Evolutionary conservation across 2,329 filamentous ascomycete genomes (phyloP).

Genomic region (Coniochaeta pulveracea): DNA sequence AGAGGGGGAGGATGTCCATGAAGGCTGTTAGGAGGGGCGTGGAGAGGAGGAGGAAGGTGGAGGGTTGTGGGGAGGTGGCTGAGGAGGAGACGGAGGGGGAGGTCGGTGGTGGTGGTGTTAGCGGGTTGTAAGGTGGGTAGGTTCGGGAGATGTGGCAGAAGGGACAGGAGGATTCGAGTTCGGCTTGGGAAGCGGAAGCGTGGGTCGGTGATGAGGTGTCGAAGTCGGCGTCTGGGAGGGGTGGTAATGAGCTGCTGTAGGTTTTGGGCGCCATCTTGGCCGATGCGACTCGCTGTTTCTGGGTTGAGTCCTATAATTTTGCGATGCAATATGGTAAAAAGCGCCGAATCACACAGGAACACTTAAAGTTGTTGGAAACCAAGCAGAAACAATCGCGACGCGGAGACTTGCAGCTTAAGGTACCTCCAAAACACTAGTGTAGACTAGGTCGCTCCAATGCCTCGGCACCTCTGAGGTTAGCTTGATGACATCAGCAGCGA

Average conservation of each 20-base stretch:
- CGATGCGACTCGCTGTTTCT: neutral
- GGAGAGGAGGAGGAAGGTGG: conserved; percentile 60
- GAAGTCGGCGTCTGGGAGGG: no score
- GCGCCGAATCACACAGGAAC: no score
- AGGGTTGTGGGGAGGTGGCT: conserved; percentile 24
- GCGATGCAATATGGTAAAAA: no score
- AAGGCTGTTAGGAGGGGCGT: conserved; percentile 74
- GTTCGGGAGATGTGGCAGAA: conserved; percentile 48
- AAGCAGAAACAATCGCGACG: no score
- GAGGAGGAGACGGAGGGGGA: conserved; percentile 20
- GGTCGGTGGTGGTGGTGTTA: conserved; percentile 26
- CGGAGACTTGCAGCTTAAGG: no score
- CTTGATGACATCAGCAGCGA: no score
- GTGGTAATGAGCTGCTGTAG: conserved; percentile 4
- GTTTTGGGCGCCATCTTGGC: conserved; percentile 3
- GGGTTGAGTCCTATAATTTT: no score
- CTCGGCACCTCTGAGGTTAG: no score
- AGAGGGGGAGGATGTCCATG: conserved; percentile 85
- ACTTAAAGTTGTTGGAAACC: no score
- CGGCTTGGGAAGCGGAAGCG: conserved; percentile 7
- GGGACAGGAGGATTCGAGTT: conserved; percentile 31
- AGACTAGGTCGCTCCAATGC: no score
- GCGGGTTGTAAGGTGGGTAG: conserved; percentile 35
- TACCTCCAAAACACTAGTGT: no score
- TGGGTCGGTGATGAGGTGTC: conserved; percentile 2